A percentile compares a stretch with the other conserved stretches of the same genome.
phyloP scores from a whole-genome alignment of 2,329 filamentous ascomycete genomes.

The Fusarium lyarnte region DNA sequence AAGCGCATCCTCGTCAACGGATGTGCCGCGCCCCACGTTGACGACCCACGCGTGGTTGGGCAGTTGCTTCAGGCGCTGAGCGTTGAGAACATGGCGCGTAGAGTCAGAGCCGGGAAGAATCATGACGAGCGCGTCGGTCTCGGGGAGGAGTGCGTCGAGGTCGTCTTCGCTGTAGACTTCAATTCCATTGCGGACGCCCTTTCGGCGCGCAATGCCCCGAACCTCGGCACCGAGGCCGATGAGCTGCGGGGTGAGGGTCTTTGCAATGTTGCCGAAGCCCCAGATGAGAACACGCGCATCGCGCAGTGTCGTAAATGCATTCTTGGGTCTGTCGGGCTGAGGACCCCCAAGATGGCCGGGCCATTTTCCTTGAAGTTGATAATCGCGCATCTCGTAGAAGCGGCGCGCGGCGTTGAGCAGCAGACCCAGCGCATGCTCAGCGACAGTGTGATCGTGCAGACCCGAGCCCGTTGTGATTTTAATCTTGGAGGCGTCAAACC shows the following conservation, averaged over 20 bases:
- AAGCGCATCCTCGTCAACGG: conserved; percentile 60
- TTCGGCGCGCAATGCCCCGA: conserved; percentile 63
- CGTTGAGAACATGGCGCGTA: conserved; percentile 65
- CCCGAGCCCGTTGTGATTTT: conserved; percentile 70
- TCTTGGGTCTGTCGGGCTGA: conserved; percentile 66
- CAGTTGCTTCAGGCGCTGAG: conserved; percentile 61
- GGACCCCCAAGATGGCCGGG: conserved; percentile 69
- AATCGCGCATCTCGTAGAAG: conserved; percentile 72
- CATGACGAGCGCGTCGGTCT: conserved; percentile 74
- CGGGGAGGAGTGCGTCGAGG: conserved; percentile 61
- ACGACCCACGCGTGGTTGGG: conserved; percentile 67
- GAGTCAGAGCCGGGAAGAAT: conserved; percentile 67
- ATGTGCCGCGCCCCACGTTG: conserved; percentile 62
- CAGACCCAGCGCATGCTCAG: conserved; percentile 70
- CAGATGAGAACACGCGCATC: conserved; percentile 68
- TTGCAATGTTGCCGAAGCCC: conserved; percentile 75
- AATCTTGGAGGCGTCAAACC: conserved; percentile 63
- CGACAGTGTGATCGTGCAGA: conserved; percentile 71
- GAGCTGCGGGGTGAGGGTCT: conserved; percentile 65
- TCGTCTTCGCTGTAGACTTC: conserved; percentile 66
- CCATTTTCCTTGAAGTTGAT: conserved; percentile 66
- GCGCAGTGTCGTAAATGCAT: conserved; percentile 67
- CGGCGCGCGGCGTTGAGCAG: conserved; percentile 64
- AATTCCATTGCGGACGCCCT: conserved; percentile 67
- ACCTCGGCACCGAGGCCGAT: conserved; percentile 66